These are phyloP conservation scores for Bipolaris oryzae DNA, from an alignment of 2,329 filamentous ascomycete species.

Conservation along the genomic window DNA sequence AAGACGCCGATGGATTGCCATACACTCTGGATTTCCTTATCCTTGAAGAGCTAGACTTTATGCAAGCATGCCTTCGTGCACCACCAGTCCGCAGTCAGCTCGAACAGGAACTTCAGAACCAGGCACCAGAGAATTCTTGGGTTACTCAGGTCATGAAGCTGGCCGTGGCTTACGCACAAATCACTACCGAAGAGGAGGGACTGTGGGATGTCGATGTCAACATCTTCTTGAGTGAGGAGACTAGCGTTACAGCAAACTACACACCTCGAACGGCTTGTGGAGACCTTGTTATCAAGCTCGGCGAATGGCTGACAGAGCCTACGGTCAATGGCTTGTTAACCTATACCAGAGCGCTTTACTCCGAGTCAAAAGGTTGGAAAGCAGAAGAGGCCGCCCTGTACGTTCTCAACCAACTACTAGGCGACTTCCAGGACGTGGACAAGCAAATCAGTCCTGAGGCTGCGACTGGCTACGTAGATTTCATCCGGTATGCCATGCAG, in stretches of 20 bases:
- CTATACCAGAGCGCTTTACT: slow-evolving; percentile 77
- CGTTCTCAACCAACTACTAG: slow-evolving; percentile 81
- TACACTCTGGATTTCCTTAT: slow-evolving; percentile 94
- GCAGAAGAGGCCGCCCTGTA: slow-evolving; percentile 81
- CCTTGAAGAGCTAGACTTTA: slow-evolving; percentile 90
- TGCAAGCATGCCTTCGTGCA: slow-evolving; percentile 88
- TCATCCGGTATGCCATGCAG: slow-evolving; percentile 78
- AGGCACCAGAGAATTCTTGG: slow-evolving; percentile 70
- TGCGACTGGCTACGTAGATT: slow-evolving; percentile 75
- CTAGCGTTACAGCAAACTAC: slow-evolving; percentile 93
- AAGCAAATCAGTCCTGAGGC: slow-evolving; percentile 73
- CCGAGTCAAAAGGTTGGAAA: slow-evolving; percentile 62
- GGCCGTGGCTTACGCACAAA: slow-evolving; percentile 82
- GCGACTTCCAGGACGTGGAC: slow-evolving; percentile 79
- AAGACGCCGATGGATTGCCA: slow-evolving; percentile 88
- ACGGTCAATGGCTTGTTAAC: slow-evolving; percentile 79
- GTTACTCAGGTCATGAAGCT: slow-evolving; percentile 86
- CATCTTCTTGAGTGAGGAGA: slow-evolving; percentile 92
- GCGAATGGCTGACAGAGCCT: slow-evolving; percentile 81
- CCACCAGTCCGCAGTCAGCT: slow-evolving; percentile 88
- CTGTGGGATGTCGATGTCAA: slow-evolving; percentile 98
- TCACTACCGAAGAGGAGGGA: slow-evolving; percentile 89
- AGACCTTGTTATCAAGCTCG: slow-evolving; percentile 89
- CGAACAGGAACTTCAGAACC: slow-evolving; percentile 71
- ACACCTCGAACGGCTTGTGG: slow-evolving; percentile 91